These are phyloP conservation scores for Populus euphratica DNA, from an alignment of 345 rosid species.

Conservation along the genomic window DNA sequence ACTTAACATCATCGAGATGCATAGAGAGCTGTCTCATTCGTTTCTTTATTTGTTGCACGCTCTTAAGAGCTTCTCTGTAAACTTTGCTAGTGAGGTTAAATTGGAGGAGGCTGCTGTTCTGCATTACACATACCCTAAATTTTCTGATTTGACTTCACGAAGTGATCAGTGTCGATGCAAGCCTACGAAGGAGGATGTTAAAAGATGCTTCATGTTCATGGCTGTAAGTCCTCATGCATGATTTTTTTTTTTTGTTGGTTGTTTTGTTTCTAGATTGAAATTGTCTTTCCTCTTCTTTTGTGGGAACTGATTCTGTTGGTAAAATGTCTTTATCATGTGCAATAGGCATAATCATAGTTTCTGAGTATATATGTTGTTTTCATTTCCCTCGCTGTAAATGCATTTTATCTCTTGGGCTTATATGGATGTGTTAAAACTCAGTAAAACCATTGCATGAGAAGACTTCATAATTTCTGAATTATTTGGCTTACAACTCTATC, in stretches of 20 bases:
- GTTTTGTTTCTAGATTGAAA: neutral
- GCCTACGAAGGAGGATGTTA: constrained; percentile 90
- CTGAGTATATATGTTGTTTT: neutral
- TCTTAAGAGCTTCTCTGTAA: constrained; percentile 4
- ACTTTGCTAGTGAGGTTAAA: constrained; percentile 53
- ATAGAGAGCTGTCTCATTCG: neutral
- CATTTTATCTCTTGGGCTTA: neutral
- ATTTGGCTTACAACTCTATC: constrained; percentile 19
- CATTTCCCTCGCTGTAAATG: neutral
- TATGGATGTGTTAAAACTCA: neutral
- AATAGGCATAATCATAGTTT: neutral
- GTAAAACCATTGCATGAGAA: neutral
- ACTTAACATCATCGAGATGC: neutral
- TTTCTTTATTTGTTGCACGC: neutral
- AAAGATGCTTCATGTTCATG: constrained; percentile 96
- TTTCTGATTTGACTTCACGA: constrained; percentile 95
- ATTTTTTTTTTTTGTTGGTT: neutral
- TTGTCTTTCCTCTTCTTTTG: neutral
- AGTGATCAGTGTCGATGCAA: constrained; percentile 98
- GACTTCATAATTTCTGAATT: neutral
- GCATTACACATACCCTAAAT: constrained; percentile 83
- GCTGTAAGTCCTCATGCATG: constrained; percentile 55
- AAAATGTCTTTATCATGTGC: neutral
- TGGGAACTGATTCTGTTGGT: neutral
- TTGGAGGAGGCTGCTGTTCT: constrained; percentile 85